phyloP scores from a whole-genome alignment of 2,329 filamentous ascomycete genomes.

The Ophiosphaerella korrae region DNA sequence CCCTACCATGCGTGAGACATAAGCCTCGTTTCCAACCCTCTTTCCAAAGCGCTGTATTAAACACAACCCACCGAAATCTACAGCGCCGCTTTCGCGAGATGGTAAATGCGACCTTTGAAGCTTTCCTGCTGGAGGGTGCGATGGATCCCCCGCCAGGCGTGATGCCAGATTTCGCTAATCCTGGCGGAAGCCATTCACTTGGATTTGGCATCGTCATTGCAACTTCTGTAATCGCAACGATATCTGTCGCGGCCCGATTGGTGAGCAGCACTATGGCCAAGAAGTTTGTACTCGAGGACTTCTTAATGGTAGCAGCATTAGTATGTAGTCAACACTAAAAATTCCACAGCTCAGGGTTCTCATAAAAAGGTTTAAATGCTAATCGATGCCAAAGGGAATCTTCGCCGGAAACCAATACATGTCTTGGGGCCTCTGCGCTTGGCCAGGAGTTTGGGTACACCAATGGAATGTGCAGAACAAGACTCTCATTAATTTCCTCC shows the following conservation, averaged over 20 bases:
- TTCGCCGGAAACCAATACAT: neutral
- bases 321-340: neutral
- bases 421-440: no score
- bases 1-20: no score
- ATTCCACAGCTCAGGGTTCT: no score
- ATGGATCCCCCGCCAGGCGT: neutral
- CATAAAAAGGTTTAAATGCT: neutral
- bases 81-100: no score
- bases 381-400: neutral
- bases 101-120: no score
- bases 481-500: no score
- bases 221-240: neutral
- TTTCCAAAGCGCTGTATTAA: no score
- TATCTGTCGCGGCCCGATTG: neutral
- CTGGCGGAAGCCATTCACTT: neutral
- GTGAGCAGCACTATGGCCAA: conserved; percentile 1
- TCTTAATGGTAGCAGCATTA: conserved; percentile 1
- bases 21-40: no score
- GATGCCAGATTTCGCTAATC: neutral
- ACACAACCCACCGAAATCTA: no score
- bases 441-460: no score
- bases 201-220: neutral
- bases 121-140: neutral
- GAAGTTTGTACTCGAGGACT: conserved; percentile 3
- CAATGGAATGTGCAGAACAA: no score